Conservation (phyloP, 2,329 filamentous ascomycete species). For the Pseudogymnoascus sp. region DNA sequence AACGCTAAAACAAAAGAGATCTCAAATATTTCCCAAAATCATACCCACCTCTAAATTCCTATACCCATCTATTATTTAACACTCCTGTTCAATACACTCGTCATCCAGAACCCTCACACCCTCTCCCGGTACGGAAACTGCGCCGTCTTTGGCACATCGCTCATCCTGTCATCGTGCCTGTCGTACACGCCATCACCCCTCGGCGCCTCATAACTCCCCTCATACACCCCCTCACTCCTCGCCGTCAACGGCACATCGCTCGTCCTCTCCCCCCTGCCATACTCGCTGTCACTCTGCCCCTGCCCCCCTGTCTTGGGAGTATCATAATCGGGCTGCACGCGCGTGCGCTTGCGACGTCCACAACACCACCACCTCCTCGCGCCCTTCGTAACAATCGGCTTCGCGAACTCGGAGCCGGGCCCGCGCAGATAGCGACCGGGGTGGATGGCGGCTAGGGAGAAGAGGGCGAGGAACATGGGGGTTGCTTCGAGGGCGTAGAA, state of each 20-base stretch:
- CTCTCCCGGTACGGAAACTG: background rate
- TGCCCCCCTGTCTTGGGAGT: background rate
- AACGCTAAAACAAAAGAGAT: background rate
- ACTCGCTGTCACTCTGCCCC: background rate
- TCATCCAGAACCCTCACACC: background rate
- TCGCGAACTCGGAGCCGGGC: constrained; percentile 39
- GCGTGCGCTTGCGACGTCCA: background rate
- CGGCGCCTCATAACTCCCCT: background rate
- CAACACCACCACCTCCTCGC: background rate
- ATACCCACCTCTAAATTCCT: background rate
- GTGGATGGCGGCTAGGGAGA: constrained; percentile 39
- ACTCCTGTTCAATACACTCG: background rate
- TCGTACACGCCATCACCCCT: background rate
- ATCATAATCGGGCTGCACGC: background rate
- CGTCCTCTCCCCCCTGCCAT: background rate
- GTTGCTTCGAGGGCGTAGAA: constrained; percentile 45
- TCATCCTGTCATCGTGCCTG: background rate
- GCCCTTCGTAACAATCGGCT: constrained; percentile 18
- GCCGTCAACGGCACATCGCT: background rate
- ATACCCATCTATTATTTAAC: background rate
- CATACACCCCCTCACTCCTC: background rate
- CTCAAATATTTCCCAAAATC: background rate
- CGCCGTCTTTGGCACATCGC: background rate
- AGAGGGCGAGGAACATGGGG: constrained; percentile 45
- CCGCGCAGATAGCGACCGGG: constrained; percentile 42